phyloP scores from a whole-genome alignment of 129 eudicot genomes.

The Arctium minus region DNA sequence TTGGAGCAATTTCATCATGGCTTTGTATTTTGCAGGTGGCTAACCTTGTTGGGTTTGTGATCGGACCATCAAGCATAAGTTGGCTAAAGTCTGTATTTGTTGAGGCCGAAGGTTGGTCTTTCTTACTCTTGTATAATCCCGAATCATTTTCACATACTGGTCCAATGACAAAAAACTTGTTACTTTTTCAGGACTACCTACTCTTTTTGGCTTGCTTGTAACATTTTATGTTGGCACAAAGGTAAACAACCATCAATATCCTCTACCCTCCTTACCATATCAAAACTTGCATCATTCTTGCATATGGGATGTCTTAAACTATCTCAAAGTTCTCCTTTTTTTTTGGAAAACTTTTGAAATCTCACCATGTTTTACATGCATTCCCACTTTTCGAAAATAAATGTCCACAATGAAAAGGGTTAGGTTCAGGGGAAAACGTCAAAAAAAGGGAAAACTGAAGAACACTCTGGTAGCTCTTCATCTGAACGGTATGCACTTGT shows the following conservation, averaged over 20 bases:
- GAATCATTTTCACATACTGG: background rate
- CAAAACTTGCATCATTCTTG: background rate
- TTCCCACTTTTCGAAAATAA: too few species aligned
- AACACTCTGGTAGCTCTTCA: too few species aligned
- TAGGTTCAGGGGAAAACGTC: too few species aligned
- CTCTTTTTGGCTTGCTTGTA: constrained; percentile 59
- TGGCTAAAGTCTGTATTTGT: constrained; percentile 74
- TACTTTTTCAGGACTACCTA: constrained; percentile 56
- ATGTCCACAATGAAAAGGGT: too few species aligned
- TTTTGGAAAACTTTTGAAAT: background rate
- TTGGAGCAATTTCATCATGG: background rate
- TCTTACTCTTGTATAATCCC: background rate
- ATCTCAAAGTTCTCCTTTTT: background rate
- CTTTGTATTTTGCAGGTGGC: constrained; percentile 63
- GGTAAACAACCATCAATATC: constrained; percentile 34
- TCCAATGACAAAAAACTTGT: background rate
- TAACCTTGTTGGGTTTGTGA: constrained; percentile 91
- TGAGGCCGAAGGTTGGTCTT: constrained; percentile 52
- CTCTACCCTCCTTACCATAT: background rate
- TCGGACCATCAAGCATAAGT: constrained; percentile 90
- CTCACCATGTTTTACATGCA: background rate
- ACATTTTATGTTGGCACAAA: constrained; percentile 84
- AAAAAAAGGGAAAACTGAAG: too few species aligned
- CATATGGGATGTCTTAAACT: background rate
- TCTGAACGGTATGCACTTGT: too few species aligned